A percentile compares a stretch with the other conserved stretches of the same genome.
These are phyloP conservation scores for Cryptosporidium canis DNA, from an alignment of 169 alveolate genomes.

Conservation along the genomic window DNA sequence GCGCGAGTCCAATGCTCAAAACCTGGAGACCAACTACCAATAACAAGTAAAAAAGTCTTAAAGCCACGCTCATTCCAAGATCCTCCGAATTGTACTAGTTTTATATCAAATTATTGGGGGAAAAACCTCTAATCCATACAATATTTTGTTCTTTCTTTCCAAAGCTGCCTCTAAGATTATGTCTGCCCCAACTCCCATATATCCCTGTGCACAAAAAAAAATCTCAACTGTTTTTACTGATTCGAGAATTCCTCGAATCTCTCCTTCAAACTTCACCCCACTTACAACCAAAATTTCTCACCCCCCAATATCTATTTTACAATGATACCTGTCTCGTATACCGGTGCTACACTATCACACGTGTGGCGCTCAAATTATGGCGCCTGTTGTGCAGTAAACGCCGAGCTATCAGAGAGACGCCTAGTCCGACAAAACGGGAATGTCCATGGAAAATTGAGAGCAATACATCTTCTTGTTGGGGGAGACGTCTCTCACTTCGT, in stretches of 20 bases:
- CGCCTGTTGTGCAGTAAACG: not conserved
- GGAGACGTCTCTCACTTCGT: conserved; percentile 83
- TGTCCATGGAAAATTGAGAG: conserved; percentile 77
- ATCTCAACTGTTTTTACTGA: not conserved
- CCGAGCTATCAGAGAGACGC: not conserved
- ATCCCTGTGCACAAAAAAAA: not conserved
- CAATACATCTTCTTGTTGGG: conserved; percentile 81
- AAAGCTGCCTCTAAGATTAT: not conserved
- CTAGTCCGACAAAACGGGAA: not conserved
- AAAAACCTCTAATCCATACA: not conserved
- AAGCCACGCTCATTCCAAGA: not conserved
- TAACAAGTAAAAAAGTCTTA: not conserved
- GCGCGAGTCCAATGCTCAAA: not conserved
- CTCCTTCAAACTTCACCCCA: not conserved
- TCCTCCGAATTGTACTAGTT: not conserved
- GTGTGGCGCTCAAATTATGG: not conserved
- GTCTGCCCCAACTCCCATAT: not conserved
- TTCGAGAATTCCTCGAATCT: not conserved
- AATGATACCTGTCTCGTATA: conserved; percentile 17
- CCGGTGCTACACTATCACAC: conserved; percentile 19
- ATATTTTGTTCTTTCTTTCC: not conserved
- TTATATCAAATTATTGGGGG: not conserved
- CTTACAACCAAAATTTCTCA: not conserved
- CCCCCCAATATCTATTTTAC: not conserved
- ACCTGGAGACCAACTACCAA: not conserved